Evolutionary conservation across 2,329 filamentous ascomycete genomes (phyloP), one percentile per base, ranked within the genome.

Genomic region (Geosmithia flava): DNA sequence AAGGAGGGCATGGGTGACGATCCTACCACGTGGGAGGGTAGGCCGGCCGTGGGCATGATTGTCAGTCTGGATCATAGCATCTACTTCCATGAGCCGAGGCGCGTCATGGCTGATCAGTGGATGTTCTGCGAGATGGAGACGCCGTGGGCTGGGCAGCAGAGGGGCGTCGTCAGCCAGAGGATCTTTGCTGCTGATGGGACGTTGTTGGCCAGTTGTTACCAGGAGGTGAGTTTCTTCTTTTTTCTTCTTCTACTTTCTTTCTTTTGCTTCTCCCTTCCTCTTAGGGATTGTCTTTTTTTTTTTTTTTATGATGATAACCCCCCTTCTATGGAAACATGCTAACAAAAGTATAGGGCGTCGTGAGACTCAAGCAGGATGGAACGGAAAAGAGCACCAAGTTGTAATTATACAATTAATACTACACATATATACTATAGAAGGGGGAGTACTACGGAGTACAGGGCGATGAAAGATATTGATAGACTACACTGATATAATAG

Each of bases 51-150:
- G 46, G 85, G 85, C n/a, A 93, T 93, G 87, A 81, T 89, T 75
- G 86, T 93, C 47, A 85, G 79, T 54, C 67, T 91, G 47, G 87
- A 93, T 60, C 87, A 93, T 62, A 76, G 72, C 46, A 82, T 83
- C 52, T 83, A 83, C 62, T 83, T 83, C 56, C 79, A 83, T 56
- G 76, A 80, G 63, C 78, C 79, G 20, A 63, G 65, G 50, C 63
- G 63, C 49, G 75, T 83, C 49, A 68, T 66, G 55, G 79, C 77
- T 4, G 80, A 83, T 56, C 77, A 89, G 64, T 90, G 85, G 85
- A 83, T 89, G 76, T 80, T 87, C 55, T 77, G 75, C 19, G 85
- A 90, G 68, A 87, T 87, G 76, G 77, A 85, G 64, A 87, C 80
- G 48, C 85, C 86, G 0, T 93, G 87, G 86, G 76, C 82, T 2